Base-by-base conservation (phyloP, 108 stramenopile genomes). In the Skeletonema costatum region DNA sequence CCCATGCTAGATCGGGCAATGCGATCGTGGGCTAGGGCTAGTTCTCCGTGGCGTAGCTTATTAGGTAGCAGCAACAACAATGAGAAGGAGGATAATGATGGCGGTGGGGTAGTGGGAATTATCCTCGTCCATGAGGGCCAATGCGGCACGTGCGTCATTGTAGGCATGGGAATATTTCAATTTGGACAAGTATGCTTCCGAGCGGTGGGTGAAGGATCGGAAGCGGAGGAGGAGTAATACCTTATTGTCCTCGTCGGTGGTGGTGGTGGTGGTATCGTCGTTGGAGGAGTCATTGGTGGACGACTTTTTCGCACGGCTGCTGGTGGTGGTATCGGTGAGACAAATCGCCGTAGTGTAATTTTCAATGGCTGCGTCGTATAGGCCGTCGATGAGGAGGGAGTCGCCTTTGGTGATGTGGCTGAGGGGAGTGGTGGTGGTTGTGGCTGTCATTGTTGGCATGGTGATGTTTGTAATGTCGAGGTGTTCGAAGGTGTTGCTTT, bases 341-440 rank as follows among this genome's bases (percentile, higher is more conserved):
- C 82, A 72, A 8, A 92, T 77, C 3, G 89, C 91, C 5, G 88
- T 85, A n/a, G 94, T 89, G 82, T 90, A 95, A 16, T 73, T 74
- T 32, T 88, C 78, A 48, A 89, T 70, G 66, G 92, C 90, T 0
- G 75, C 87, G 0, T 77, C 73, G 75, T 81, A 88, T 59, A 86
- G 60, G 70, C 91, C 92, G 42, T 95, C 94, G 39, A 94, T 80
- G 64, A 44, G 75, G 64, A 76, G 79, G 39, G 91, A 89, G 71
- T 94, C 91, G 2, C 73, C 93, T 29, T 79, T 42, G 67, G 78
- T 48, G 44, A 86, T 73, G 73, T 67, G 71, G 75, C 66, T 13
- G 44, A 53, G 36, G 60, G 81, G n/a, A 44, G 50, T 36, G 60
- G 32, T 58, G 67, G 32, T 17, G 68, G 75, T 35, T 5, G 31